Evolutionary conservation across 768 basidiomycete species (phyloP), one percentile per base, ranked within the genome.

Genomic region (Amanita polypyramis): DNA sequence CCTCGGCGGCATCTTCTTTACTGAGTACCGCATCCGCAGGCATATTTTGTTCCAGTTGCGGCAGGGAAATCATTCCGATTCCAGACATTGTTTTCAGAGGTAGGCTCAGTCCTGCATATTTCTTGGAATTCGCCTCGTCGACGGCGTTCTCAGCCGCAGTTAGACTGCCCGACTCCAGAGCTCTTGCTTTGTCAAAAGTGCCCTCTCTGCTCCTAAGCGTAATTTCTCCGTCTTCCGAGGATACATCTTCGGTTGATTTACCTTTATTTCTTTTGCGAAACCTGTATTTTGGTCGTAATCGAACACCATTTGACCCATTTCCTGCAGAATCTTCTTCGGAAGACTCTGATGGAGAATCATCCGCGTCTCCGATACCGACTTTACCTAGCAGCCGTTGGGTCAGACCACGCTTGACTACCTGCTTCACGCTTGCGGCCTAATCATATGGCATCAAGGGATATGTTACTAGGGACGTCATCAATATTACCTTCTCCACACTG

Each of bases 11-110:
- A 42, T 75, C 76, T 52, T 79, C 76, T 58, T 86, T 80, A 2
- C 79, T 74, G 51, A 93, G 65, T 46, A 91, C 82, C 12, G 90
- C 90, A 65, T 92, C 90, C 33, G 88, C 85, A 38, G 90, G 90
- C 79, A 90, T 88, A 56, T 74, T 83, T 62, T 92, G 90, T 62
- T 91, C 90, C 44, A 79, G 63, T 44, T 65, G 67, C 48, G 70
- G 69, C 59, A 73, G 68, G 3, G 67, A 69, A 5, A 67, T 62
- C 65, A 74, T 71, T 4, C 63, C 66, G 17, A 35, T 46, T 10
- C 37, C 38, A n/a, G 64, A 58, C 19, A 66, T 62, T 3, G 66
- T 61, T 47, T 61, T 67, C 5, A 70, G 68, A n/a, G 73, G 46
- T 51, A 69, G 65, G 50, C 65, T 57, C 41, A 45, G 44, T 32